Evolutionary conservation across 805 yeast species (phyloP).

Genomic region (Priceomyces haplophilus): DNA sequence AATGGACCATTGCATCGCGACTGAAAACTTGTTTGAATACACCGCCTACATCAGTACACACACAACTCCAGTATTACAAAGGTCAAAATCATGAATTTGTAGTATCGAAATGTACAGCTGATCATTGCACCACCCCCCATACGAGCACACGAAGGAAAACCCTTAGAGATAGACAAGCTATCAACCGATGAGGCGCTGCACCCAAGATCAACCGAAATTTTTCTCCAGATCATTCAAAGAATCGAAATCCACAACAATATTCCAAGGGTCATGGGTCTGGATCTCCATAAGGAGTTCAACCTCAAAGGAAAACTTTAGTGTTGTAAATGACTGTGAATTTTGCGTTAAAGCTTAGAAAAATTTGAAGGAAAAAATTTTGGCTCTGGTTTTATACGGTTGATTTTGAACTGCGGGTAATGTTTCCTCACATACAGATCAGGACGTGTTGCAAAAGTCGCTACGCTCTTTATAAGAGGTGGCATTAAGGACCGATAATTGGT

Average conservation of each 20-base stretch:
- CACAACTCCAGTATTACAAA: too few species aligned
- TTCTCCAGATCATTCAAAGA: constrained; percentile 59
- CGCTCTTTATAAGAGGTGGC: too few species aligned
- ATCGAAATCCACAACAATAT: constrained; percentile 48
- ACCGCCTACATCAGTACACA: too few species aligned
- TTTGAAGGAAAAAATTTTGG: constrained; percentile 10
- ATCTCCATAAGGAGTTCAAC: constrained; percentile 63
- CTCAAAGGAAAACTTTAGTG: constrained; percentile 65
- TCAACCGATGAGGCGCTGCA: constrained; percentile 61
- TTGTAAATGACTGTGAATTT: constrained; percentile 61
- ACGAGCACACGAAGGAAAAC: constrained; percentile 74
- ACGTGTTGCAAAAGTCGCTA: background rate
- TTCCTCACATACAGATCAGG: background rate
- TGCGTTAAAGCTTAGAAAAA: constrained; percentile 57
- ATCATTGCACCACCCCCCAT: constrained; percentile 69
- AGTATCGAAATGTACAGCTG: constrained; percentile 42
- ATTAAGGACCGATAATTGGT: too few species aligned
- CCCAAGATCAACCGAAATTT: constrained; percentile 62
- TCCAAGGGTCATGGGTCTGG: constrained; percentile 68
- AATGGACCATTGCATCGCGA: too few species aligned
- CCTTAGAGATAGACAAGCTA: constrained; percentile 53
- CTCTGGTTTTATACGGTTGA: background rate
- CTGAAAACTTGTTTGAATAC: too few species aligned
- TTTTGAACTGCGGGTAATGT: constrained; percentile 2
- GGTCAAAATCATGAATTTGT: background rate